phyloP scores from a whole-genome alignment of 169 alveolate genomes.

The Cryptosporidium sp. region DNA sequence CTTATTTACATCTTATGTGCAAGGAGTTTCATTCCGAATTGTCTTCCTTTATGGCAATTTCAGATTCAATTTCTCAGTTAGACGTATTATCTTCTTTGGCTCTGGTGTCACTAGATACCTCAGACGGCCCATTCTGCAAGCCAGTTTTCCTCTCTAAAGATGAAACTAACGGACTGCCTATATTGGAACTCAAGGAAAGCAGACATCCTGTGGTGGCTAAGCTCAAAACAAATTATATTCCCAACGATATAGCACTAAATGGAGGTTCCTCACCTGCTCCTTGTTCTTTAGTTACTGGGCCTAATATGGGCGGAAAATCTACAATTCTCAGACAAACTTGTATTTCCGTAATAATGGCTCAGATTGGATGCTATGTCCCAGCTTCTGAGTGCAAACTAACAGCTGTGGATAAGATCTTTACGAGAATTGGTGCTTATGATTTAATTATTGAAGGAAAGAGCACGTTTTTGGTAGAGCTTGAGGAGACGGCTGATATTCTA shows the following conservation, averaged over 20 bases:
- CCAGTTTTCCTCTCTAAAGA: constrained; percentile 40
- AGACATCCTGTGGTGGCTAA: constrained; percentile 84
- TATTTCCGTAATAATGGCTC: constrained; percentile 95
- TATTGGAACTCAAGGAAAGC: constrained; percentile 63
- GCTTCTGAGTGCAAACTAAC: constrained; percentile 89
- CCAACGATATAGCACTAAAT: constrained; percentile 84
- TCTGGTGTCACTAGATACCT: constrained; percentile 73
- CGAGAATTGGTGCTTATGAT: constrained; percentile 99
- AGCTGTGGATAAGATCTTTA: constrained; percentile 96
- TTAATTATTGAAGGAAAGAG: constrained; percentile 97
- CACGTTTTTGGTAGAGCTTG: constrained; percentile 98
- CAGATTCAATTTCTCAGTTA: constrained; percentile 63
- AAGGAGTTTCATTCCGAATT: constrained; percentile 81
- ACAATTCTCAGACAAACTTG: constrained; percentile 97
- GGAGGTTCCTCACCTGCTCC: constrained; percentile 71
- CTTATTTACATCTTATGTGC: constrained; percentile 85
- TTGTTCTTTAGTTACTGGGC: constrained; percentile 96
- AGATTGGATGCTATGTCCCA: constrained; percentile 98
- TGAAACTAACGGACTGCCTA: not conserved
- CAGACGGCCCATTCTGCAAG: constrained; percentile 66
- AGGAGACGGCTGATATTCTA: constrained; percentile 92
- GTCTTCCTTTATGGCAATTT: constrained; percentile 58
- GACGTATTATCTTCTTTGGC: constrained; percentile 74
- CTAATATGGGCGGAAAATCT: constrained; percentile 99
- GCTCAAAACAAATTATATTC: constrained; percentile 82